Evolutionary conservation across 768 basidiomycete species (phyloP).

Genomic region (Lactarius psammicola): DNA sequence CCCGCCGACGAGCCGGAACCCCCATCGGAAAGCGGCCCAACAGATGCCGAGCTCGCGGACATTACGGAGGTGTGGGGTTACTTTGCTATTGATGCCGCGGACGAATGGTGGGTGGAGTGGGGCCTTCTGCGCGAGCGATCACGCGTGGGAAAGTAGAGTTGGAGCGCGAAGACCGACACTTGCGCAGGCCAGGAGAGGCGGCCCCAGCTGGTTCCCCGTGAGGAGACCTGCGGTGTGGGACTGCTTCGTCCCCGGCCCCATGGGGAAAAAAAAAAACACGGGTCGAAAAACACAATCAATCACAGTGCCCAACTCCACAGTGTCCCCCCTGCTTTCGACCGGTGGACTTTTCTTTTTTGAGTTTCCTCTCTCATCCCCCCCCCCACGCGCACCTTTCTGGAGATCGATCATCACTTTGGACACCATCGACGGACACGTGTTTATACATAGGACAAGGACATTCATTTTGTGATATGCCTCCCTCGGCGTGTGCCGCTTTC

Average conservation of each 20-base stretch:
- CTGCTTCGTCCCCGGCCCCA: not conserved
- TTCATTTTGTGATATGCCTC: not conserved
- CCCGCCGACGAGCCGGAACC: not conserved
- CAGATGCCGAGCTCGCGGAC: slow-evolving; percentile 23
- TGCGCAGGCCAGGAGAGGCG: no score
- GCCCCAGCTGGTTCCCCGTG: not conserved
- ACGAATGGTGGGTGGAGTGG: slow-evolving; percentile 29
- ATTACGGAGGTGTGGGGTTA: slow-evolving; percentile 25
- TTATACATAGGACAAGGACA: not conserved
- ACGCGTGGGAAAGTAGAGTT: not conserved
- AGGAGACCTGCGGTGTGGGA: not conserved
- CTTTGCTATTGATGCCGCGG: slow-evolving; percentile 25
- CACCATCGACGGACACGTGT: not conserved
- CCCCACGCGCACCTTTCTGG: not conserved
- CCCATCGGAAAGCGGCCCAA: slow-evolving; percentile 4
- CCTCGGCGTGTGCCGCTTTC: not conserved
- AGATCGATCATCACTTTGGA: not conserved
- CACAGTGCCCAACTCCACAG: no score
- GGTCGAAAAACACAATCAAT: not conserved
- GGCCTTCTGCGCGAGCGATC: slow-evolving; percentile 25
- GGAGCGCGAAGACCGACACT: no score
- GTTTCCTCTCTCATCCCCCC: not conserved
- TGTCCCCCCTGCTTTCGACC: not conserved
- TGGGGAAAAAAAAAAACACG: not conserved
- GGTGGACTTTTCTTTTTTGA: not conserved